These are phyloP conservation scores for Cordyceps militaris DNA, from an alignment of 2,329 filamentous ascomycete species.

Conservation along the genomic window DNA sequence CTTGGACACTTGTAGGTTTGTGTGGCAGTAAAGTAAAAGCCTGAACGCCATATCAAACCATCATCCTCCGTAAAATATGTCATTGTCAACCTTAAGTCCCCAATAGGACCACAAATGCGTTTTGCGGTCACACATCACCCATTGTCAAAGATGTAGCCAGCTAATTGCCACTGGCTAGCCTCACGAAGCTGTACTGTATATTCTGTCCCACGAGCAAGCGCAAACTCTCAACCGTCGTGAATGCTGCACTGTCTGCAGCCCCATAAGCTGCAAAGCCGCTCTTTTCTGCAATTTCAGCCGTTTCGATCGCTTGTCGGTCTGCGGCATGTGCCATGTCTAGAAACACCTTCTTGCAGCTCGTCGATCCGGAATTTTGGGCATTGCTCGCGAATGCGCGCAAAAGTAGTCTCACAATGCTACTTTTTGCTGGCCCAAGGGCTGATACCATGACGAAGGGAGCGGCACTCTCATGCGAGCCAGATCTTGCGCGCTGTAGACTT, in stretches of 20 bases:
- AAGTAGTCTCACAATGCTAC: slow-evolving; percentile 68
- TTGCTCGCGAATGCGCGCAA: slow-evolving; percentile 60
- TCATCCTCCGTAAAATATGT: neutral
- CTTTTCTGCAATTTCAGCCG: slow-evolving; percentile 61
- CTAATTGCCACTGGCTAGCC: slow-evolving; percentile 54
- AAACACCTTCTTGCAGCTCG: slow-evolving; percentile 60
- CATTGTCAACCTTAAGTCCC: neutral
- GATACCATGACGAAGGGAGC: slow-evolving; percentile 78
- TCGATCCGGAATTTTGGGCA: slow-evolving; percentile 21
- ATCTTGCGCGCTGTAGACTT: slow-evolving; percentile 46
- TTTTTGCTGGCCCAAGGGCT: slow-evolving; percentile 71
- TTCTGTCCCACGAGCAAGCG: slow-evolving; percentile 76
- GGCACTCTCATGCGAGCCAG: slow-evolving; percentile 36
- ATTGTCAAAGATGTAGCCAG: slow-evolving; percentile 32
- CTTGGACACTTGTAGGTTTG: neutral
- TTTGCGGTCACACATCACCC: neutral
- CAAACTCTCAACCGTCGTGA: slow-evolving; percentile 76
- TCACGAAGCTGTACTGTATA: slow-evolving; percentile 80
- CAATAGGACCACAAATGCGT: neutral
- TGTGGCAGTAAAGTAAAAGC: neutral
- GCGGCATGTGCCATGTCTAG: slow-evolving; percentile 64
- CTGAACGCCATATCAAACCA: neutral
- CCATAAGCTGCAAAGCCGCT: slow-evolving; percentile 76
- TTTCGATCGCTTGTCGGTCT: slow-evolving; percentile 52
- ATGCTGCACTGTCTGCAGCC: slow-evolving; percentile 71